Base-by-base conservation (phyloP, 1,139 yeast genomes). In the Candida glucosophila region DNA sequence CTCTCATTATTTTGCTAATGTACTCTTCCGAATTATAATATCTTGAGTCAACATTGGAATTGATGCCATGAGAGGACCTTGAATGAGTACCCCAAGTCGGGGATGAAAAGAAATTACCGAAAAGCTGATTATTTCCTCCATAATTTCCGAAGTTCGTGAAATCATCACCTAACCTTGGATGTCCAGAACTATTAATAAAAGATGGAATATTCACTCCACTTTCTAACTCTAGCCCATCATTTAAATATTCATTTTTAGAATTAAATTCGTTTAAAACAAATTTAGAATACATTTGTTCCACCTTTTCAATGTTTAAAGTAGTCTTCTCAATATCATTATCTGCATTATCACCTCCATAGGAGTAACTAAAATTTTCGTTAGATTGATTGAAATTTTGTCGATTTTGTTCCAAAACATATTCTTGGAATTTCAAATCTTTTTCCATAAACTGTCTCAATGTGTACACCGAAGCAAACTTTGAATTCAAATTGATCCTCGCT, bases 371-470 rank as follows among this genome's bases (percentile, higher is more conserved):
- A 13, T 32, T 31, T 11, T 27, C 27, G 11, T 33, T 23, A 7
- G 20, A 24, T 12, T 35, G 36, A 23, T 40, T 41, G 28, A 53
- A 49, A 6, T 22, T 18, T 4, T 26, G 22, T 5, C 31, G 29
- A 25, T 51, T 42, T n/a, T 40, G 36, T 23, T 40, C 47, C 12
- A 54, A 40, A 6, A 58, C 34, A 30, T 41, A 55, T 25, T 55
- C 60, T 34, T 57, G 63, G 28, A 66, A 62, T 29, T 54, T 57
- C 18, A 54, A 40, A 30, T 72, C 72, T 30, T 67, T 67, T 25
- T 71, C 76, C 50, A 63, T 59, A 40, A 67, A 72, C 33, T 73
- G 75, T 27, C 64, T 49, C 31, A 74, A 47, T 10, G 65, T 62
- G 43, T 67, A 71, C 3, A 61, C 41, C 0, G 73, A 61, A 0